phyloP scores from a whole-genome alignment of 2,329 filamentous ascomycete genomes.

The Colletotrichum incanum region DNA sequence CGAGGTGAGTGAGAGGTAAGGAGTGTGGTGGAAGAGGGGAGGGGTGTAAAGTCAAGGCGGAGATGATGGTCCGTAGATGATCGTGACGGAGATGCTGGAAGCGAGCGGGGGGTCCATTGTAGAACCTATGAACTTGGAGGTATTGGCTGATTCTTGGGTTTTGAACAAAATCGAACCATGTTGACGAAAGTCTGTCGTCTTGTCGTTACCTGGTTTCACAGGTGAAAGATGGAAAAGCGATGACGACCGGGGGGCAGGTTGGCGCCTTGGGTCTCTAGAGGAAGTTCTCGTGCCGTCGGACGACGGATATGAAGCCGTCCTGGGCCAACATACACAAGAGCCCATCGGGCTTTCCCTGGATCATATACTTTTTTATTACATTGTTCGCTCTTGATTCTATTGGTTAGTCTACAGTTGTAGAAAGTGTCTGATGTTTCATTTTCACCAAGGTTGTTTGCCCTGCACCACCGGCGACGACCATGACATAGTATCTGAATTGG shows the following conservation, averaged over 20 bases:
- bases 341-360: background rate
- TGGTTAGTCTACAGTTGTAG: no score
- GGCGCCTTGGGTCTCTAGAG: background rate
- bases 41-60: background rate
- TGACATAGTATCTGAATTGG: no score
- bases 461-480: no score
- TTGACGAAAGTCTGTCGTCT: background rate
- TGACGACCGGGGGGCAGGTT: background rate
- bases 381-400: no score
- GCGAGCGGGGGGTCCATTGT: background rate
- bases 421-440: no score
- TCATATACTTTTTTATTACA: no score
- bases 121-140: background rate
- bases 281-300: background rate
- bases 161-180: background rate
- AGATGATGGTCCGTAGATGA: background rate
- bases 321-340: background rate
- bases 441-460: no score
- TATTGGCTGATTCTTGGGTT: background rate
- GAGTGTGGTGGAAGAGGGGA: no score
- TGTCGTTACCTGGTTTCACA: background rate
- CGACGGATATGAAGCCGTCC: background rate
- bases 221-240: no score
- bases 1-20: background rate
- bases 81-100: background rate